These are phyloP conservation scores for Cryptosporidium muris DNA, from an alignment of 169 alveolate species.

Conservation along the genomic window DNA sequence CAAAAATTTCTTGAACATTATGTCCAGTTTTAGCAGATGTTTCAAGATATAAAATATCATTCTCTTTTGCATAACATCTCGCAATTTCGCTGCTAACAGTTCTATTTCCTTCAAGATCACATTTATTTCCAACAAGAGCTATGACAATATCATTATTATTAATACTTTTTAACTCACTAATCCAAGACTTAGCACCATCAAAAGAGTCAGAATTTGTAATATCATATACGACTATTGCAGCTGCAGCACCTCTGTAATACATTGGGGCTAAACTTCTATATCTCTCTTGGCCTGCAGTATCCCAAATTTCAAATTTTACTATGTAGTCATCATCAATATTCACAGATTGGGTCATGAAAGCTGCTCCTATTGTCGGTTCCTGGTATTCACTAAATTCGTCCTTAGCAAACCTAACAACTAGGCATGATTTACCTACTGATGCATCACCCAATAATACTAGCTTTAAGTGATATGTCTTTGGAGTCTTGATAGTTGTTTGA, in stretches of 20 bases:
- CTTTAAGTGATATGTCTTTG: constrained; percentile 78
- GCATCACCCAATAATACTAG: constrained; percentile 90
- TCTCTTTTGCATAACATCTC: constrained; percentile 86
- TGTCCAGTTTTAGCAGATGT: constrained; percentile 91
- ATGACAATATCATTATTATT: constrained; percentile 83
- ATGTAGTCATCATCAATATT: constrained; percentile 76
- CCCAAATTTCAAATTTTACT: constrained; percentile 89
- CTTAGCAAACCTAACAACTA: constrained; percentile 84
- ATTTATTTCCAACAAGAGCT: constrained; percentile 89
- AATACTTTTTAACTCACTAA: constrained; percentile 82
- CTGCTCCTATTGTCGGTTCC: constrained; percentile 93
- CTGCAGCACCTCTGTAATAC: constrained; percentile 91
- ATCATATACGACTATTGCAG: constrained; percentile 91
- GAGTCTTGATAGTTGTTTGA: constrained; percentile 51
- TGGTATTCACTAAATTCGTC: constrained; percentile 85
- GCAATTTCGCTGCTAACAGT: constrained; percentile 86
- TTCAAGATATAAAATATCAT: constrained; percentile 86
- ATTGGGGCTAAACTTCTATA: constrained; percentile 88
- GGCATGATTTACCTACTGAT: constrained; percentile 91
- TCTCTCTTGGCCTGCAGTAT: constrained; percentile 87
- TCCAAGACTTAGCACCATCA: constrained; percentile 89
- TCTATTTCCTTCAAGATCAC: constrained; percentile 84
- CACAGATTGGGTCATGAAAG: constrained; percentile 87
- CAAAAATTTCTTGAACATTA: constrained; percentile 86
- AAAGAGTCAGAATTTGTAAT: constrained; percentile 86